A percentile compares a stretch with the other conserved stretches of the same genome.
phyloP scores from a whole-genome alignment of 164 flowering plant genomes.

The Euptelea pleiosperma region DNA sequence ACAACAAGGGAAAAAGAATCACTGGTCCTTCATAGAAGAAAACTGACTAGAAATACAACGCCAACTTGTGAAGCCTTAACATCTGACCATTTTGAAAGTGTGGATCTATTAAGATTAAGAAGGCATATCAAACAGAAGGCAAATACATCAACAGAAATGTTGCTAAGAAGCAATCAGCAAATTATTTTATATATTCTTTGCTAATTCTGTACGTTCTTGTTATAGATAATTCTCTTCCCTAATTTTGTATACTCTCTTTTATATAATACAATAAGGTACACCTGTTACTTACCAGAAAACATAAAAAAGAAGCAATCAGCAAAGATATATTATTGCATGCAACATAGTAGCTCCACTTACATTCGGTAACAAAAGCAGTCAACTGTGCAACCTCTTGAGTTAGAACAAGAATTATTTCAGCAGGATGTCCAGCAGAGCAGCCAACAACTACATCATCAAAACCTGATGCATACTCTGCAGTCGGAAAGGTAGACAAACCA shows the following conservation, averaged over 20 bases:
- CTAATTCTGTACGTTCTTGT: too few relatives aligned
- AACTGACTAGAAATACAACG: background rate
- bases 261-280: background rate
- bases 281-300: background rate
- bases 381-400: slow-evolving; percentile 57
- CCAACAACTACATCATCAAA: slow-evolving; percentile 52
- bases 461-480: slow-evolving; percentile 32
- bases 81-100: background rate
- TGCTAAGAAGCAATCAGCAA: too few relatives aligned
- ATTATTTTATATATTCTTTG: too few relatives aligned
- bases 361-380: slow-evolving; percentile 49
- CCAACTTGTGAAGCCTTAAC: too few relatives aligned
- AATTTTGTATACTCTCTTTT: background rate
- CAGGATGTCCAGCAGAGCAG: slow-evolving; percentile 87
- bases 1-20: background rate
- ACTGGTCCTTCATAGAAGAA: background rate
- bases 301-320: background rate
- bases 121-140: too few relatives aligned
- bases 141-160: too few relatives aligned
- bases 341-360: slow-evolving; percentile 45
- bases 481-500: slow-evolving; percentile 26
- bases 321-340: background rate
- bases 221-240: background rate
- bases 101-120: too few relatives aligned
- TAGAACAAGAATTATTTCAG: slow-evolving; percentile 57